Conservation (phyloP, 176 grass and related monocot species). For the Aegilops longissima region DNA sequence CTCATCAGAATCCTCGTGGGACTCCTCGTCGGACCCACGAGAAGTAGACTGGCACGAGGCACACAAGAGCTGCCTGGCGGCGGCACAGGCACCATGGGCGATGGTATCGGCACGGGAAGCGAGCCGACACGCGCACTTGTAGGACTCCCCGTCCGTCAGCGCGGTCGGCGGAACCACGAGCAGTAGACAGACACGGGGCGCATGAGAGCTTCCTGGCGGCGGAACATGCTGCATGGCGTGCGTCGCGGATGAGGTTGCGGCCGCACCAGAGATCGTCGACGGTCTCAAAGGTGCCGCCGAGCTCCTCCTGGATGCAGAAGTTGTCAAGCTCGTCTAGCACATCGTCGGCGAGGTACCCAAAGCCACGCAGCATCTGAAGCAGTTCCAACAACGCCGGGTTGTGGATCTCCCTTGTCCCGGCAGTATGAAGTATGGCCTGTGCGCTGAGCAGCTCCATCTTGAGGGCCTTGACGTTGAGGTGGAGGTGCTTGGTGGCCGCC, state of each 20-base stretch:
- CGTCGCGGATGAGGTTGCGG: not conserved
- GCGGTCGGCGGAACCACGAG: too few species aligned
- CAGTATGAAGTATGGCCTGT: too few species aligned
- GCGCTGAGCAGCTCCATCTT: too few species aligned
- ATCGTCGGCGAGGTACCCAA: not conserved
- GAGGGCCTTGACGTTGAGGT: too few species aligned
- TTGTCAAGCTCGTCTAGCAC: slow-evolving; percentile 27
- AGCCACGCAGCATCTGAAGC: not conserved
- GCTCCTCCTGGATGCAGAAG: slow-evolving; percentile 13
- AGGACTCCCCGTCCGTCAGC: too few species aligned
- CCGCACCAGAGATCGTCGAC: not conserved
- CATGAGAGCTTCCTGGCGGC: not conserved
- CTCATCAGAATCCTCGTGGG: not conserved
- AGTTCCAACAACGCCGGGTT: not conserved
- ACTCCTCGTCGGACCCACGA: not conserved
- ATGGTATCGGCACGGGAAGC: too few species aligned
- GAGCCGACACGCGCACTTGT: too few species aligned
- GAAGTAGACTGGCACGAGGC: not conserved
- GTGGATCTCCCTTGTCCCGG: not conserved
- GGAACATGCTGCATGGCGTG: not conserved
- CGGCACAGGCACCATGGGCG: too few species aligned
- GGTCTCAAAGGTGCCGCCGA: not conserved
- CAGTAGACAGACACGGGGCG: not conserved
- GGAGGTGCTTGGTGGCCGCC: too few species aligned
- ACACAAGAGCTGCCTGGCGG: not conserved